These are phyloP conservation scores for Vitis hybrid DNA, from an alignment of 177 flowering plant genomes.

Conservation along the genomic window DNA sequence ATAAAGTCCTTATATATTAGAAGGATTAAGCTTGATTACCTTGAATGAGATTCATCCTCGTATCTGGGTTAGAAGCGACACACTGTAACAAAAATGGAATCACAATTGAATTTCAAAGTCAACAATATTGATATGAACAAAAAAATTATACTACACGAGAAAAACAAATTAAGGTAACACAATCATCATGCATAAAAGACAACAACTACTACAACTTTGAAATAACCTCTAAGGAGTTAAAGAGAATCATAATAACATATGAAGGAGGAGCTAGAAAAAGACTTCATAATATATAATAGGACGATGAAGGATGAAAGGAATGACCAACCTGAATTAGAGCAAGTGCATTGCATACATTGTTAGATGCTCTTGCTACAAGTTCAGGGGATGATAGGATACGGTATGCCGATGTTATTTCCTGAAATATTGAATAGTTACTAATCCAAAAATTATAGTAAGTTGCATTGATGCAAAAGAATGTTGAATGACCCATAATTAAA, in stretches of 20 bases:
- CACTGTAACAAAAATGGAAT: constrained; percentile 16
- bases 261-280: too few species aligned
- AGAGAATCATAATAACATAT: too few species aligned
- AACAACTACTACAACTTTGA: too few species aligned
- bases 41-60: constrained; percentile 16
- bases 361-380: constrained; percentile 5
- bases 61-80: constrained; percentile 23
- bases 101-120: not conserved
- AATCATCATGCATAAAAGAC: too few species aligned
- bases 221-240: too few species aligned
- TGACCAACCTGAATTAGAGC: constrained; percentile 22
- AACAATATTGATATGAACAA: not conserved
- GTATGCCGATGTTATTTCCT: constrained; percentile 26
- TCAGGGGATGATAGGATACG: not conserved
- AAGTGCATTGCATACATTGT: constrained; percentile 20
- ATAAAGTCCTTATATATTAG: not conserved
- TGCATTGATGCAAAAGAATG: not conserved
- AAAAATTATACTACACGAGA: not conserved
- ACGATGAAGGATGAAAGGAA: not conserved
- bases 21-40: constrained; percentile 14
- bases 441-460: not conserved
- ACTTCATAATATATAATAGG: too few species aligned
- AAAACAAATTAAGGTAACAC: too few species aligned
- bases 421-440: not conserved
- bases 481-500: too few species aligned